These are phyloP conservation scores for Malassezia furfur DNA, from an alignment of 1,284 basidiomycete genomes.

Conservation along the genomic window DNA sequence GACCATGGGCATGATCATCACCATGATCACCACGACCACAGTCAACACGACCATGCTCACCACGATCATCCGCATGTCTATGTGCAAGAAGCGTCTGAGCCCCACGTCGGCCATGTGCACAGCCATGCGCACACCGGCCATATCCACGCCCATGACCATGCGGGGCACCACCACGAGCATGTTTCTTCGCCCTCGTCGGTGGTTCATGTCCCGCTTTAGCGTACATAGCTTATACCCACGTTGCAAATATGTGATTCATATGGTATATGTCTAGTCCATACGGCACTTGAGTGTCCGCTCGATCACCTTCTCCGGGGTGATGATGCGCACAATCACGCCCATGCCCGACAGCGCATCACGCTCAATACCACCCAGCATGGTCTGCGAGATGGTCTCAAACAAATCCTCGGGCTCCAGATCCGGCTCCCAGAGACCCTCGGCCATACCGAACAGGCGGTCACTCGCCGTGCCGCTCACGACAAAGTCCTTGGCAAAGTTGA, in stretches of 20 bases:
- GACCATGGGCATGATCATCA: conserved; percentile 13
- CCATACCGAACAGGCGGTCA: conserved; percentile 89
- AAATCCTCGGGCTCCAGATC: conserved; percentile 91
- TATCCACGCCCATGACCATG: background rate
- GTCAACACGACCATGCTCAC: conserved; percentile 7
- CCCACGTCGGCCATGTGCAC: background rate
- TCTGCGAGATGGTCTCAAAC: conserved; percentile 97
- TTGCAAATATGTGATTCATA: background rate
- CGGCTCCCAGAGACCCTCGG: conserved; percentile 96
- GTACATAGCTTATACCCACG: background rate
- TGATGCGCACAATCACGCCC: conserved; percentile 88
- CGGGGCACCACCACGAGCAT: background rate
- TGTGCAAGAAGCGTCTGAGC: too few species aligned
- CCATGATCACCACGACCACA: conserved; percentile 16
- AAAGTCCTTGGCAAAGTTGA: conserved; percentile 92
- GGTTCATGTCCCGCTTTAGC: background rate
- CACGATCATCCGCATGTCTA: conserved; percentile 7
- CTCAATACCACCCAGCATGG: conserved; percentile 86
- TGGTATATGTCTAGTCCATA: conserved; percentile 18
- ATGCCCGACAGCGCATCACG: conserved; percentile 93
- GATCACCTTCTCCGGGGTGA: conserved; percentile 51
- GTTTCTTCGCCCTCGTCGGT: too few species aligned
- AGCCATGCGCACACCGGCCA: background rate
- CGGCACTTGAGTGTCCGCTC: conserved; percentile 37
- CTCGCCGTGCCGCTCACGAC: conserved; percentile 87